Evolutionary conservation across 2,329 filamentous ascomycete genomes (phyloP), one percentile per base, ranked within the genome.

Genomic region (Chaetomiaceae sp.): DNA sequence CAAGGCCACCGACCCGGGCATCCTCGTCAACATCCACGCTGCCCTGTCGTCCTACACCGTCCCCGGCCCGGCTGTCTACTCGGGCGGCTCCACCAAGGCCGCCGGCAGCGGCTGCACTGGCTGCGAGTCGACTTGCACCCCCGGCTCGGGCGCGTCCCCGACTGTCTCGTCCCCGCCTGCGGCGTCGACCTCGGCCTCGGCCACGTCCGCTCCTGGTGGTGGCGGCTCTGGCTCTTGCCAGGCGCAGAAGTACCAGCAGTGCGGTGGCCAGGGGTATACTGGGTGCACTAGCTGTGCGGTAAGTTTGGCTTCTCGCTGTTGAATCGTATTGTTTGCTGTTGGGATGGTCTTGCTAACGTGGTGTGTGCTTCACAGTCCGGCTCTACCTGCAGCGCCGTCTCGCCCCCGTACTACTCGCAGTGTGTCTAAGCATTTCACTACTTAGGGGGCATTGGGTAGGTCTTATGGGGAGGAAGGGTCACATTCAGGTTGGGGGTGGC

Each of bases 21-120:
- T 77, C 50, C 63, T 69, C 23, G 63, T 76, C 58, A 74, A 75
- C 61, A 76, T 77, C 55, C 73, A 76, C 62, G 60, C 66, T 8
- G 63, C 67, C 40, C 55, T 75, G 48, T 58, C 56, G 17, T 64
- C 58, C 1, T 76, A 76, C 50, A 59, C 66, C 5, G 70, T 70
- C 4, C 73, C 74, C 1, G 73, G 74, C 3, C 72, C 72, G 2
- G 58, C 64, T 1, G 73, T 75, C 21, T 65, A 70, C 46, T 54
- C 68, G 0, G 65, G 66, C n/a, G 73, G 73, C 1, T 65, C 65
- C 2, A 70, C 66, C 5, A 70, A 70, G 62, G 55, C 53, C 4
- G 68, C 72, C 12, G 72, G 73, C 14, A 66, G 66, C 2, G 62
- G 51, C 2, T 75, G 73, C 59, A 55, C 53, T 7, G 70, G 67